A percentile compares a stretch with the other conserved stretches of the same genome.
Conservation (phyloP, 176 grass and related monocot species). For the Cenchrus americanus region DNA sequence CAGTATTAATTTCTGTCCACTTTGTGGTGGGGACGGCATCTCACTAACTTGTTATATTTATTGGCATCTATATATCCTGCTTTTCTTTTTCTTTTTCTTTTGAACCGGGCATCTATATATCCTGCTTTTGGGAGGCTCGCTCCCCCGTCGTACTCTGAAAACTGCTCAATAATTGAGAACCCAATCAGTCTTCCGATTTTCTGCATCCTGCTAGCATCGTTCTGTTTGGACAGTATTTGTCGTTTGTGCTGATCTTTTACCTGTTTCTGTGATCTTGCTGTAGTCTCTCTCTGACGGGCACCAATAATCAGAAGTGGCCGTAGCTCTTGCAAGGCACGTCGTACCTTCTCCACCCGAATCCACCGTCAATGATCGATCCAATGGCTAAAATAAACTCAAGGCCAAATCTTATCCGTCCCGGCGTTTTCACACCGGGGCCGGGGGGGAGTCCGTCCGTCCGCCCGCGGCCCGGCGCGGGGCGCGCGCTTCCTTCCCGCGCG, state of each 20-base stretch:
- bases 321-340: too few species aligned
- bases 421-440: too few species aligned
- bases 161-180: constrained; percentile 21
- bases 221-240: neutral
- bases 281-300: constrained; percentile 13
- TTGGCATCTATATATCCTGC: constrained; percentile 36
- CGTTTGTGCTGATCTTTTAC: neutral
- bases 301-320: too few species aligned
- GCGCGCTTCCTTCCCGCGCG: too few species aligned
- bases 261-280: neutral
- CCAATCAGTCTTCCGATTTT: neutral
- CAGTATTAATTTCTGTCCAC: constrained; percentile 36
- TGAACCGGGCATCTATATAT: neutral
- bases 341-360: too few species aligned
- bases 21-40: constrained; percentile 18
- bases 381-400: too few species aligned
- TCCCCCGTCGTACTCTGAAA: constrained; percentile 5
- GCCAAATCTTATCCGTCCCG: too few species aligned
- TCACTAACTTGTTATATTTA: constrained; percentile 39
- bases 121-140: constrained; percentile 24
- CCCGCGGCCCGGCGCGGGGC: too few species aligned
- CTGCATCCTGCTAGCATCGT: neutral
- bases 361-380: too few species aligned
- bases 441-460: too few species aligned
- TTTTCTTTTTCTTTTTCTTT: too few species aligned